phyloP scores from a whole-genome alignment of 768 basidiomycete genomes.

The Leccinum variicolor region DNA sequence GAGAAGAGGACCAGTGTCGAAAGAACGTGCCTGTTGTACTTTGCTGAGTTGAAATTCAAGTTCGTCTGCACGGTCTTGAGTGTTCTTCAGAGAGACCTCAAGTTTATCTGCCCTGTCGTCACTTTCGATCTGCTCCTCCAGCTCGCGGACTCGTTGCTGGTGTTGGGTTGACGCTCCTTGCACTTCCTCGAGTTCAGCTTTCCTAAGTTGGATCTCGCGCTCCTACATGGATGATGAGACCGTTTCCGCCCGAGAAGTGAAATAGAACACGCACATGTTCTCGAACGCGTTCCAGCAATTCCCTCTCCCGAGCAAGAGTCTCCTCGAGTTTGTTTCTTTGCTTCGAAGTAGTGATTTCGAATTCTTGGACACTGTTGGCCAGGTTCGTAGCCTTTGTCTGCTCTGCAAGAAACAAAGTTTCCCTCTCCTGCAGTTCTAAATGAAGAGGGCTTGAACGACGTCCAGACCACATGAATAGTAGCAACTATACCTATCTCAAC shows the following conservation, averaged over 20 bases:
- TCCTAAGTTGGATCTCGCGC: slow-evolving; percentile 68
- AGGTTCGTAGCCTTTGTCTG: slow-evolving; percentile 38
- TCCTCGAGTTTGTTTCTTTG: slow-evolving; percentile 41
- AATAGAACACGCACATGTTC: slow-evolving; percentile 30
- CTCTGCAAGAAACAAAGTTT: slow-evolving; percentile 42
- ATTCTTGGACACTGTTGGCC: slow-evolving; percentile 38
- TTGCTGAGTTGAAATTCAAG: slow-evolving; percentile 80
- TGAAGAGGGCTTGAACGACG: slow-evolving; percentile 1
- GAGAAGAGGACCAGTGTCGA: not conserved
- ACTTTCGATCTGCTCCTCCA: slow-evolving; percentile 79
- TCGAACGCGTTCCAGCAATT: slow-evolving; percentile 34
- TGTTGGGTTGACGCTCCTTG: slow-evolving; percentile 52
- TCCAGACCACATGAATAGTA: not conserved
- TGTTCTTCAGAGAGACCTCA: slow-evolving; percentile 70
- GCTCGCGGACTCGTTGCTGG: slow-evolving; percentile 59
- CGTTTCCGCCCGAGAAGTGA: not conserved
- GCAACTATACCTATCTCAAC: slow-evolving; percentile 58
- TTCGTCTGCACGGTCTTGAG: slow-evolving; percentile 79
- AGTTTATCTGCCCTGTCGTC: slow-evolving; percentile 78
- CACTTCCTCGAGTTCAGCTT: slow-evolving; percentile 49
- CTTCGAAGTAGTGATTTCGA: slow-evolving; percentile 39
- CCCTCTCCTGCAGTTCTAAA: slow-evolving; percentile 44
- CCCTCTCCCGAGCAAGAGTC: slow-evolving; percentile 46
- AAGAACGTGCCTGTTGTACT: slow-evolving; percentile 60
- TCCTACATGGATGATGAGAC: slow-evolving; percentile 43